phyloP scores from a whole-genome alignment of 495 filamentous ascomycete species.

The Haplographium delicatum region DNA sequence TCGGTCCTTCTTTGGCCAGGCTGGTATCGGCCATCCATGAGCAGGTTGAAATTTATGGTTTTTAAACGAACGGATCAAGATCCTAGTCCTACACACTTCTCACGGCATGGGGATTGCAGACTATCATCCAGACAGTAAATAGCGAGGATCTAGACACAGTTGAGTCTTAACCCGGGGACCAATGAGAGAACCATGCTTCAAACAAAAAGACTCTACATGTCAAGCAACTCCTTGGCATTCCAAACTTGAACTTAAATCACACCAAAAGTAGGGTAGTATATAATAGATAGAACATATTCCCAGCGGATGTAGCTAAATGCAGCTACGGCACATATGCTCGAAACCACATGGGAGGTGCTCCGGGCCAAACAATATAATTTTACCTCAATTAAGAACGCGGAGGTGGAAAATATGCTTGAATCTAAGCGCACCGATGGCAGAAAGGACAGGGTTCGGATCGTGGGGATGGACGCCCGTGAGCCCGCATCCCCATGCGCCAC shows the following conservation, averaged over 20 bases:
- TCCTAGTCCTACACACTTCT: slow-evolving; percentile 3
- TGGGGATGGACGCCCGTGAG: not conserved
- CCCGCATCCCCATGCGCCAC: not conserved
- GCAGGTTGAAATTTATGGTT: not conserved
- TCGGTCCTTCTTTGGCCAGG: slow-evolving; percentile 9
- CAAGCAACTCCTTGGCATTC: too few species aligned
- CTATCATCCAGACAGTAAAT: too few species aligned
- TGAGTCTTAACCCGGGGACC: not conserved
- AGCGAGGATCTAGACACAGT: slow-evolving; percentile 1
- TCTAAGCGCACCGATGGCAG: not conserved
- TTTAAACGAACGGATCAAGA: slow-evolving; percentile 3
- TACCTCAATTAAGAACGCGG: not conserved
- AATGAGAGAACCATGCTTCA: not conserved
- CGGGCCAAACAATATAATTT: slow-evolving; percentile 3
- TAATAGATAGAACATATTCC: not conserved
- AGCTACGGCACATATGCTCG: not conserved
- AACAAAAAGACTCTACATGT: not conserved
- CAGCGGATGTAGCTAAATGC: not conserved
- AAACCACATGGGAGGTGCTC: not conserved
- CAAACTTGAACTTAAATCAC: not conserved
- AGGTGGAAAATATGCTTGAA: not conserved
- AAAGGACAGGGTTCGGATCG: not conserved
- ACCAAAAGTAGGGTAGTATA: not conserved
- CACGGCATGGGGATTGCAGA: not conserved
- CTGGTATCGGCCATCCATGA: not conserved